Percentiles rank a stretch among this genome's conserved stretches.
These are phyloP conservation scores for Bisporella sp. DNA, from an alignment of 2,329 filamentous ascomycete genomes.

Conservation along the genomic window DNA sequence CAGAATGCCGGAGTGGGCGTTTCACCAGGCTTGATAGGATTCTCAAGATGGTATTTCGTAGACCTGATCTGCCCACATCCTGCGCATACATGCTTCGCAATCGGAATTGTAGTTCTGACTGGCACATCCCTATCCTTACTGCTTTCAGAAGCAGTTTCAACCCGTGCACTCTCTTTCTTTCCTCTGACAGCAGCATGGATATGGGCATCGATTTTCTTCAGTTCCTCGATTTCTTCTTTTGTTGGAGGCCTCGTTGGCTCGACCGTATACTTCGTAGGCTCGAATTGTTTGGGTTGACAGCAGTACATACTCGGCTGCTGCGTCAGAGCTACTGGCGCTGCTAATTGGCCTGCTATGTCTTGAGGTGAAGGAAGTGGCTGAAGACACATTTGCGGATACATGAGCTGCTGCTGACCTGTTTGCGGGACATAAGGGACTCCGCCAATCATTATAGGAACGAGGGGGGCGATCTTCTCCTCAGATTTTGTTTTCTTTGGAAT, in stretches of 20 bases:
- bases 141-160: neutral
- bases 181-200: conserved; percentile 6
- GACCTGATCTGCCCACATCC: conserved; percentile 35
- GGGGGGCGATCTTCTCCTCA: neutral
- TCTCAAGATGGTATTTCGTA: conserved; percentile 30
- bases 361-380: neutral
- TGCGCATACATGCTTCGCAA: conserved; percentile 36
- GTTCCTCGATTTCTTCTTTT: conserved; percentile 11
- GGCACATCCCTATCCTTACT: neutral
- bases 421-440: conserved; percentile 9
- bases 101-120: conserved; percentile 24
- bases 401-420: conserved; percentile 2
- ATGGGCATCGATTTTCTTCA: conserved; percentile 15
- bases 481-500: conserved; percentile 13
- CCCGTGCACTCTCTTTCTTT: neutral
- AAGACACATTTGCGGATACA: conserved; percentile 6
- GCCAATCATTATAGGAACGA: conserved; percentile 8
- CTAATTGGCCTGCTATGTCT: no score
- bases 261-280: neutral
- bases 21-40: conserved; percentile 26
- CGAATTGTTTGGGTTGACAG: neutral
- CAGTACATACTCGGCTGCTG: no score
- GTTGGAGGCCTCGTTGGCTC: neutral
- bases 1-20: conserved; percentile 30
- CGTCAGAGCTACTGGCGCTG: no score